Base-by-base conservation (phyloP, 352 stramenopile genomes). In the Globisporangium parvum region DNA sequence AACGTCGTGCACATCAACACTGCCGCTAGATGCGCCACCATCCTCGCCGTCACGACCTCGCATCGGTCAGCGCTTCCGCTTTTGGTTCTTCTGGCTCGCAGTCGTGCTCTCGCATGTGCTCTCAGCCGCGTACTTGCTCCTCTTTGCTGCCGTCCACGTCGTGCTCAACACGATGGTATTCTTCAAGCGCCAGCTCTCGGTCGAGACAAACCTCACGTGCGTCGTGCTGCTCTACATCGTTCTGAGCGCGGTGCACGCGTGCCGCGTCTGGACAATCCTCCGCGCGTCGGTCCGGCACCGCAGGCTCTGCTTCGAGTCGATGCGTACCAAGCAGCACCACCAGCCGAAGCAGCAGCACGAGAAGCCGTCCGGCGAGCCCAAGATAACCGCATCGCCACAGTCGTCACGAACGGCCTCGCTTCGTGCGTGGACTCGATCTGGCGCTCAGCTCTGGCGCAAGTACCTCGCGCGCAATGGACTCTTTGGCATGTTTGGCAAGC, bases 111-210 rank as follows among this genome's bases (percentile, higher is more conserved):
- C 24, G 24, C 51, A 56, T 23, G 8, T 28, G 17, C 18, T 20
- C 9, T 56, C 12, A 1, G 39, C 39, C 0, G 51, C 18, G 51
- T 56, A 56, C 39, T 24, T 56, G 51, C 39, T 56, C 37, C 3
- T 39, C 51, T 56, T 56, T 20, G 51, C 51, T 23, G 24, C 4
- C 2, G 11, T 56, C 23, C 51, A 56, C 39, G 2, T 48, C 4
- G 39, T 48, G 18, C 37, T 56, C 17, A 48, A 20, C 51, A 41
- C 39, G 17, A 39, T 49, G 39, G 5, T 3, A 9, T 56, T 48
- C 51, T 58, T 58, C 24, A 33, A 23, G n/a, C 52, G 52, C n/a
- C 52, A 58, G 52, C 12, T 58, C n/a, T 28, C 52, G 10, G n/a
- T 51, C 41, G 3, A 58, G 28, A 45, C 20, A n/a, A 51, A 58